Evolutionary conservation across 2,329 filamentous ascomycete species (phyloP), one percentile per base, ranked within the genome.

Genomic region (Monilinia vaccinii-corymbosi): DNA sequence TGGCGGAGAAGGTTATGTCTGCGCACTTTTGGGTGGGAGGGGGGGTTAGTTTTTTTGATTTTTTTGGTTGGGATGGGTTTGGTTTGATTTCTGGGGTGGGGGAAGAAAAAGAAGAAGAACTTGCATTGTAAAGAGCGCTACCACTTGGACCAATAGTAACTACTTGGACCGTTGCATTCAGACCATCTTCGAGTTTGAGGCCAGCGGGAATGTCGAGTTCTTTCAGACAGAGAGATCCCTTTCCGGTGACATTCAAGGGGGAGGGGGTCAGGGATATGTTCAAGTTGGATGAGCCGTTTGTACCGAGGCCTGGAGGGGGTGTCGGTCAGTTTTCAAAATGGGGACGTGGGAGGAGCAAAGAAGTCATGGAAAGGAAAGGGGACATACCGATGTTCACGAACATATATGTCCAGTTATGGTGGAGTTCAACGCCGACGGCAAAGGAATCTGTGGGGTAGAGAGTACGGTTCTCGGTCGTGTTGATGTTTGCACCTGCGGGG

Each of bases 71-170:
- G n/a, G n/a, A n/a, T n/a, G n/a, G n/a, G n/a, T n/a, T n/a, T n/a
- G n/a, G n/a, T 9, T 4, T n/a, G 10, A 6, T 0, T 21, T 31
- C 6, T 2, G 25, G 18, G 40, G n/a, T 10, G 18, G 18, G 38
- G 4, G 18, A 8, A 18, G 38, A n/a, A 3, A 16, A 5, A 16
- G 4, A 16, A 14, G 16, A 40, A 28, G 28, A 13, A 23, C 58
- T 47, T 46, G 58, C 61, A 31, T 62, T 62, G 25, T 62, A 62
- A n/a, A 62, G 46, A 8, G 58, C 58, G 44, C 56, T 50, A 13
- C 61, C 61, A 38, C 56, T 62, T 18, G 52, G 28, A 11, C 58
- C 58, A 0, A 60, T 40, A 16, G 61, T 62, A 36, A 60, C 61
- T 1, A 62, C 60, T 40, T 62, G 61, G 8, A 62, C n/a, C 28